Base-by-base conservation (phyloP, 768 basidiomycete genomes). In the Hemileccinum impolitum region DNA sequence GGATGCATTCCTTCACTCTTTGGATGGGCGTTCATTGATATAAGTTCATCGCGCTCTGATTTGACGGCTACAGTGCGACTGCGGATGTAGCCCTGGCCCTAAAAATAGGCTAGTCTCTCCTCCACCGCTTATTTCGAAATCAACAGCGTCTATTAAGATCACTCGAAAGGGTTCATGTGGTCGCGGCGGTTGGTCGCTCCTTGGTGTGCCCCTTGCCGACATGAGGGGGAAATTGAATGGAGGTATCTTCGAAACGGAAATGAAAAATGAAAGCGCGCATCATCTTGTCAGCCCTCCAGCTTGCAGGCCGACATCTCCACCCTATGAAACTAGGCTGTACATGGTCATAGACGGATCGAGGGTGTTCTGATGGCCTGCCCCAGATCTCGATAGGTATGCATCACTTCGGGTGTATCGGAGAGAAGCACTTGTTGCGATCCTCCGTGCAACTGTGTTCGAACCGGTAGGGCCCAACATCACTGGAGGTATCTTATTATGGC, bases 171-270 rank as follows among this genome's bases (percentile, higher is more conserved):
- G 9, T 21, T 17, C 9, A 26, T 44, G 30, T 23, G 11, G 14
- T 32, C 11, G 44, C 37, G 34, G 50, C 25, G 38, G 31, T 36
- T 42, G 39, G 37, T 41, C 14, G 44, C 26, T 18, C 38, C 17
- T 35, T 37, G 36, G 23, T 23, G 23, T 23, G 3, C 23, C 18
- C 11, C 28, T 9, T 3, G 7, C 8, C 28, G 11, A 12, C 28
- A 30, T 30, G 9, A 30, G 11, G 28, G 25, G 34, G 17, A 13
- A 26, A 44, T 44, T 43, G 34, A 41, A 37, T 40, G 53, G 47
- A 40, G 44, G 45, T 39, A 26, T 53, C 18, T 10, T 53, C 32
- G 39, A 39, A 26, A 40, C 52, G 56, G 51, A 54, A 47, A 57
- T 54, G 56, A 54, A 58, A 3, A 30, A 30, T 2, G 2, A 9